Evolutionary conservation across 805 yeast genomes (phyloP), one percentile per base, ranked within the genome.

Genomic region (Priceomyces carsonii): DNA sequence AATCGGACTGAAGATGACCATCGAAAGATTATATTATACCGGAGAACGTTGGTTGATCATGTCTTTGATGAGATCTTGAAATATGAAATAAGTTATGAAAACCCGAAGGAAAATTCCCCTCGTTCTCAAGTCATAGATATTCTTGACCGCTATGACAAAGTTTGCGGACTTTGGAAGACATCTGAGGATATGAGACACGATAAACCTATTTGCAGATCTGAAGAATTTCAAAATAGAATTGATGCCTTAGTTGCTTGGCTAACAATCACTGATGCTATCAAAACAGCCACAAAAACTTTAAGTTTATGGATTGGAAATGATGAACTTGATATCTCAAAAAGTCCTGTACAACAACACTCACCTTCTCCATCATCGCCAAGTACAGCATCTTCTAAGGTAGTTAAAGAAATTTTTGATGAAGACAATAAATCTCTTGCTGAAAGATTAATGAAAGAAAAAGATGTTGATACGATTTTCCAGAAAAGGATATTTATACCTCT

Each of bases 171-270:
- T 20, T 93, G 96, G 95, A 76, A 85, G 38, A 84, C 86, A 15
- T 61, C 75, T 25, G 80, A 79, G 39, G 89, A 86, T 35, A 83
- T 93, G 95, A 72, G 72, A 31, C 71, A 69, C 26, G 95, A 86
- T 36, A 85, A 86, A 45, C 95, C 96, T 0, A 58, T 75, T 3
- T 79, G 87, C 42, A 75, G 77, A 4, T 66, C 79, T 3, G 75
- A 73, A 2, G 85, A 76, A 26, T 88, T 91, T 50, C 74, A 69
- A 21, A 65, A 71, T 23, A 71, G 86, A 21, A 62, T 87, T 3
- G 89, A 85, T 38, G 91, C 95, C 1, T 66, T 91, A 37, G 80
- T 76, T 24, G 83, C 96, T 0, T 91, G 97, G 96, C 69, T 76
- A 18, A 78, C 88, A 6, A 79, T 87, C 24, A 78, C 89, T 0